These are phyloP conservation scores for Fraxinus americana DNA, from an alignment of 257 asterid genomes.

Conservation along the genomic window DNA sequence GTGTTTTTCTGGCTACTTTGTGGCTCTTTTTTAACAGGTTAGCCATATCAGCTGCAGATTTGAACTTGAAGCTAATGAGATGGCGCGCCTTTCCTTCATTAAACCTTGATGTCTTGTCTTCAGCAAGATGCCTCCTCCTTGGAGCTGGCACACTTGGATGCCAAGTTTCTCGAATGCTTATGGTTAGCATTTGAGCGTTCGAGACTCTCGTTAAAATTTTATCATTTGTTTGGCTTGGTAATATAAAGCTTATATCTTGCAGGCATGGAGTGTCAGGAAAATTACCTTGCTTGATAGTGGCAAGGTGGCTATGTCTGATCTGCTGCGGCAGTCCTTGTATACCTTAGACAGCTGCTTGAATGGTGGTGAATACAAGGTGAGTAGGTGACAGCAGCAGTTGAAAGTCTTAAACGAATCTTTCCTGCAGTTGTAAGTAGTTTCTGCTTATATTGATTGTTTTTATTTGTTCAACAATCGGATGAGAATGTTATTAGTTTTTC, in stretches of 20 bases:
- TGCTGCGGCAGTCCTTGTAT: constrained; percentile 87
- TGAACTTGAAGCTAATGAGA: constrained; percentile 93
- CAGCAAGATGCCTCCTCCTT: constrained; percentile 76
- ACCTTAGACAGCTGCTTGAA: constrained; percentile 80
- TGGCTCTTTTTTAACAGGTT: constrained; percentile 51
- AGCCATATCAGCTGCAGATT: constrained; percentile 90
- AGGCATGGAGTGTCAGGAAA: constrained; percentile 98
- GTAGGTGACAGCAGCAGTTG: constrained; percentile 80
- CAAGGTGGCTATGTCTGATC: constrained; percentile 92
- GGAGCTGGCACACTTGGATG: constrained; percentile 99
- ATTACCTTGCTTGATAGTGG: constrained; percentile 89
- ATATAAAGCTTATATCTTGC: constrained; percentile 15
- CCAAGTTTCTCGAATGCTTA: constrained; percentile 95
- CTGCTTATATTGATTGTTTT: constrained; percentile 17
- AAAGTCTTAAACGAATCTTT: constrained; percentile 69
- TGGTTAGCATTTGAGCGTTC: constrained; percentile 63
- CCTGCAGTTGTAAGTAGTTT: constrained; percentile 75
- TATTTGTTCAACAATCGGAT: constrained; percentile 18
- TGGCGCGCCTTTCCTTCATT: constrained; percentile 95
- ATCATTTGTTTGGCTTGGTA: neutral
- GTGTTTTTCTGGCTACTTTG: constrained; percentile 22
- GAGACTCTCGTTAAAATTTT: constrained; percentile 8
- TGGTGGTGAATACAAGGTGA: constrained; percentile 94
- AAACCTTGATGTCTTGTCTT: constrained; percentile 62
- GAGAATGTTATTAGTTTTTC: neutral